Conservation (phyloP, 805 yeast species). For the Nakazawaea wickerhamii region DNA sequence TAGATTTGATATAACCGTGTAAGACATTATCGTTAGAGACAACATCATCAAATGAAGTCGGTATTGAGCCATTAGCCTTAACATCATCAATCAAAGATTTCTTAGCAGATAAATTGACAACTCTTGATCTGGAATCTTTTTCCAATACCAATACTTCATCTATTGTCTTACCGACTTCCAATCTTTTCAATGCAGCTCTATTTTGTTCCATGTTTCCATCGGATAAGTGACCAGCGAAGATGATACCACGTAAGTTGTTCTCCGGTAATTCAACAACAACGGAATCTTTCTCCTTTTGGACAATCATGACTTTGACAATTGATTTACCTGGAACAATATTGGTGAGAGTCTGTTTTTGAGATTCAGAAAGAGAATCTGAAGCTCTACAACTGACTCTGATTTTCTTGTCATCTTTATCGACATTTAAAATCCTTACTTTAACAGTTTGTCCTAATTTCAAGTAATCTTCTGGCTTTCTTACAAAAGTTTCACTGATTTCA, state of each 20-base stretch:
- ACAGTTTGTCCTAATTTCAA: constrained; percentile 83
- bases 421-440: constrained; percentile 54
- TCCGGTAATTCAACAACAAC: constrained; percentile 56
- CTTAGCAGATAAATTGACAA: constrained; percentile 61
- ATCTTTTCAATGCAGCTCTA: constrained; percentile 56
- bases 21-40: constrained; percentile 39
- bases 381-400: constrained; percentile 72
- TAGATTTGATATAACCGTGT: constrained; percentile 73
- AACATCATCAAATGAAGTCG: constrained; percentile 56
- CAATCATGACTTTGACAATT: constrained; percentile 51
- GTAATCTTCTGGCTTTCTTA: constrained; percentile 70
- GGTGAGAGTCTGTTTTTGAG: constrained; percentile 41
- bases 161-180: constrained; percentile 55
- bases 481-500: constrained; percentile 88
- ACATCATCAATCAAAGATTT: constrained; percentile 64
- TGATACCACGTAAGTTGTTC: constrained; percentile 57
- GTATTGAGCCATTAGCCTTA: constrained; percentile 40
- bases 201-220: constrained; percentile 74
- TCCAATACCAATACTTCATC: constrained; percentile 63
- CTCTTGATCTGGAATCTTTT: constrained; percentile 54
- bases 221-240: constrained; percentile 68
- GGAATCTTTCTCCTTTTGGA: constrained; percentile 73
- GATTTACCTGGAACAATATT: constrained; percentile 56
- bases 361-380: constrained; percentile 44
- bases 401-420: constrained; percentile 48